A percentile compares a stretch with the other conserved stretches of the same genome.
Conservation (phyloP, 106 monocot species). For the Dendrobium chrysotoxum region DNA sequence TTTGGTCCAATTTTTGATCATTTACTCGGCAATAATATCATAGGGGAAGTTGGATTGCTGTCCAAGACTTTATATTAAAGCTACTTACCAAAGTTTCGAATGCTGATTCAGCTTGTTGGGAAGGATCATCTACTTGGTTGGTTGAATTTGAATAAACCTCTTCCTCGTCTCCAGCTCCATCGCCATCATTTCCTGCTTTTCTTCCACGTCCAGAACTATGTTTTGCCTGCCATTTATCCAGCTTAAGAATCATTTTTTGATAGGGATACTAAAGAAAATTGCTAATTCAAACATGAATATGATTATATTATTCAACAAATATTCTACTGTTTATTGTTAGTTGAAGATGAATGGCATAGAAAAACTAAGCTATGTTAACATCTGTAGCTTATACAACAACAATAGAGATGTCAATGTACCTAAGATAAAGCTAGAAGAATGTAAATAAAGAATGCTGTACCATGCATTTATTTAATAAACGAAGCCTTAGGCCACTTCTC, state of each 20-base stretch:
- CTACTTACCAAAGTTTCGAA: constrained; percentile 35
- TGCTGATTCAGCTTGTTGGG: constrained; percentile 29
- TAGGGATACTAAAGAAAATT: neutral
- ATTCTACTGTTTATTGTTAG: too few species aligned
- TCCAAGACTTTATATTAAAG: neutral
- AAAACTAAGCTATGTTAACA: too few species aligned
- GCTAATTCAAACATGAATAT: too few species aligned
- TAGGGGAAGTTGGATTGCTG: too few species aligned
- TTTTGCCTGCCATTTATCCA: constrained; percentile 20
- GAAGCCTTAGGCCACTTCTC: constrained; percentile 94
- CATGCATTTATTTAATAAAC: constrained; percentile 68
- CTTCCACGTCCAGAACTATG: constrained; percentile 30
- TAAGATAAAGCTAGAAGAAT: too few species aligned
- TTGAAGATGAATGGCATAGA: too few species aligned
- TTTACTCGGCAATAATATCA: too few species aligned
- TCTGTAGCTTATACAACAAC: too few species aligned
- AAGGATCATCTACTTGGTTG: constrained; percentile 41
- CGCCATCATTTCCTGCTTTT: constrained; percentile 56
- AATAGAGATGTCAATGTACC: too few species aligned
- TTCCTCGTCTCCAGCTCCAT: constrained; percentile 61
- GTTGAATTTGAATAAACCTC: constrained; percentile 31
- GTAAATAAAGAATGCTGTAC: constrained; percentile 20
- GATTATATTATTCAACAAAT: too few species aligned
- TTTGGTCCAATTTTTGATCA: too few species aligned
- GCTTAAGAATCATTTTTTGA: neutral